Evolutionary conservation across 768 basidiomycete genomes (phyloP).

Genomic region (Dictyophora rubrovolvata): DNA sequence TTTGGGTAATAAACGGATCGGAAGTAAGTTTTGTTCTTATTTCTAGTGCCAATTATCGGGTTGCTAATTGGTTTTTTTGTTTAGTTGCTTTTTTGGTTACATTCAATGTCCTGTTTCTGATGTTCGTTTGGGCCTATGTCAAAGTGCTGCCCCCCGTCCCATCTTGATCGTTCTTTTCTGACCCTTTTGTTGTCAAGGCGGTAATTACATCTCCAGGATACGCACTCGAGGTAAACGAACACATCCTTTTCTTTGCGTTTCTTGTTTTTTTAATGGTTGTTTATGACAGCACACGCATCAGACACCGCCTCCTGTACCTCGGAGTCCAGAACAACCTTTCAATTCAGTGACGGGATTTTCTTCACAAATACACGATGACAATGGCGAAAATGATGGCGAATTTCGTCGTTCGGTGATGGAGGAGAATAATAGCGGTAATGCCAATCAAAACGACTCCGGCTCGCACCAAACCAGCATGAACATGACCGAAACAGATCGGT

Average conservation of each 20-base stretch:
- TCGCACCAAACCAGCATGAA: constrained; percentile 4
- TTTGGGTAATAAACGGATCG: constrained; percentile 40
- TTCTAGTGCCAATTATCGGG: background rate
- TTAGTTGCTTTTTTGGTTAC: constrained; percentile 59
- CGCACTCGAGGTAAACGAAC: background rate
- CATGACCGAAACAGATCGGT: background rate
- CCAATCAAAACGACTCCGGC: background rate
- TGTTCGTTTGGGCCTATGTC: constrained; percentile 72
- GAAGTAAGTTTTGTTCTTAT: constrained; percentile 46
- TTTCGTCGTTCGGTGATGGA: background rate
- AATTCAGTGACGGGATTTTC: background rate
- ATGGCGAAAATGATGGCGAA: background rate
- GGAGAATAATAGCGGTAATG: background rate
- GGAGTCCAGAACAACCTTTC: background rate
- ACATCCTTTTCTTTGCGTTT: background rate
- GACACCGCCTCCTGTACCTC: constrained; percentile 13
- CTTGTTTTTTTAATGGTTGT: background rate
- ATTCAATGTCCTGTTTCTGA: constrained; percentile 52
- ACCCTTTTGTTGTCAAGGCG: constrained; percentile 31
- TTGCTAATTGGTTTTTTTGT: background rate
- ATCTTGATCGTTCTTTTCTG: background rate
- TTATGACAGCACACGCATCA: constrained; percentile 18
- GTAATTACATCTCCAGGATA: constrained; percentile 50
- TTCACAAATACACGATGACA: background rate
- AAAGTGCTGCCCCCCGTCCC: constrained; percentile 35